Evolutionary conservation across 768 basidiomycete species (phyloP), one percentile per base, ranked within the genome.

Genomic region (Megacollybia marginata): DNA sequence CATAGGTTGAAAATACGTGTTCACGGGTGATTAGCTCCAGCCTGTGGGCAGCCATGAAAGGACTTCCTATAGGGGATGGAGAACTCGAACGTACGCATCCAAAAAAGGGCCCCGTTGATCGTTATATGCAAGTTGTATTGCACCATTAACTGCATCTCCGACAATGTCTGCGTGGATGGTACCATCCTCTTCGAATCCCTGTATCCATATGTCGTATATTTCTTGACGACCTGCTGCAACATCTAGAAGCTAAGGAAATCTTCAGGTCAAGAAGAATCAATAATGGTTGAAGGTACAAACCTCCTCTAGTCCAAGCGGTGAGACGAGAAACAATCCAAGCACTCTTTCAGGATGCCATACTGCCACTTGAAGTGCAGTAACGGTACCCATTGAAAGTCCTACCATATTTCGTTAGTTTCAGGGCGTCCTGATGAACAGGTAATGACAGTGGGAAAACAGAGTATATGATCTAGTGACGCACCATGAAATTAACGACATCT

Each of bases 391-490:
- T 2, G 59, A 55, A 4, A 63, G 43, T 6, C 59, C 63, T 32
- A 66, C 63, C 32, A 66, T 48, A 52, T 0, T 62, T 59, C 5
- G 65, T 60, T 10, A 66, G 57, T 28, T 56, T 44, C 40, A 63
- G 49, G 11, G 60, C 54, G 54, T 61, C 59, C 65, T 66, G 48
- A 28, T n/a, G 12, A 46, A 32, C 36, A 44, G 15, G 11, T 33
- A 33, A 50, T 6, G 23, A 34, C 16, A 28, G 20, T 9, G 33
- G n/a, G n/a, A n/a, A n/a, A n/a, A n/a, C 38, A 11, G 5, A 18
- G n/a, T n/a, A n/a, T 8, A 9, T 5, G 10, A 32, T 10, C 16
- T n/a, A 31, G 42, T 18, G 42, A 43, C 42, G 19, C 36, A 66
- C 65, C 36, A 65, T 54, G 34, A 66, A 65, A 15, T 54, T 53